Evolutionary conservation across 2,329 filamentous ascomycete genomes (phyloP).

Genomic region (Atkinsonella texensis): DNA sequence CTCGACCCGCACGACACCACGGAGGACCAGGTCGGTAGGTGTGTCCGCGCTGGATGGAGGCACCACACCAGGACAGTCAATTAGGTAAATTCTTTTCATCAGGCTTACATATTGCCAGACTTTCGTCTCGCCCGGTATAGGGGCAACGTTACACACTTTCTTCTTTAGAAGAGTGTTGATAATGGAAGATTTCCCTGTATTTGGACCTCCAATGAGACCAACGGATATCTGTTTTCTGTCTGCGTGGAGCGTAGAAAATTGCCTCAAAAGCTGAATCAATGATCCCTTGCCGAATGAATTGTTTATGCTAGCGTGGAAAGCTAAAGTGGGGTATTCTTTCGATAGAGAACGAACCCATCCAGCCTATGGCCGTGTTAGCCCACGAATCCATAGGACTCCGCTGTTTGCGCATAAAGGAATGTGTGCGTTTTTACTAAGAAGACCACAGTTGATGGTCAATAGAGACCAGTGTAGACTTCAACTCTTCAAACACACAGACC

Average conservation of each 20-base stretch:
- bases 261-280: constrained; percentile 78
- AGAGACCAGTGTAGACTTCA: constrained; percentile 66
- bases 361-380: constrained; percentile 45
- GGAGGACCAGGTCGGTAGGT: constrained; percentile 75
- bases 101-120: constrained; percentile 96
- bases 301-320: constrained; percentile 88
- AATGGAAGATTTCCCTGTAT: constrained; percentile 90
- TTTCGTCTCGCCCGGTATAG: constrained; percentile 93
- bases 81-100: constrained; percentile 82
- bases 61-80: constrained; percentile 94
- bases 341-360: constrained; percentile 83
- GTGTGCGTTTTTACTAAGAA: constrained; percentile 99
- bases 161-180: constrained; percentile 95
- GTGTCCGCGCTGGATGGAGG: constrained; percentile 77
- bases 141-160: constrained; percentile 85
- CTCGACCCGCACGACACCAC: constrained; percentile 87
- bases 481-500: constrained; percentile 87
- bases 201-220: constrained; percentile 67
- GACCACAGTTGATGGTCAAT: constrained; percentile 52
- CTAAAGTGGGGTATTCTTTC: constrained; percentile 84
- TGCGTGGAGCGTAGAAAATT: constrained; percentile 82
- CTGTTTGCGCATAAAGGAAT: constrained; percentile 17
- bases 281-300: constrained; percentile 96
- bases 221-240: constrained; percentile 92
- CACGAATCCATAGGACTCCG: neutral